Evolutionary conservation across 2,329 filamentous ascomycete species (phyloP), one percentile per base, ranked within the genome.

Genomic region (Coniochaeta pulveracea): DNA sequence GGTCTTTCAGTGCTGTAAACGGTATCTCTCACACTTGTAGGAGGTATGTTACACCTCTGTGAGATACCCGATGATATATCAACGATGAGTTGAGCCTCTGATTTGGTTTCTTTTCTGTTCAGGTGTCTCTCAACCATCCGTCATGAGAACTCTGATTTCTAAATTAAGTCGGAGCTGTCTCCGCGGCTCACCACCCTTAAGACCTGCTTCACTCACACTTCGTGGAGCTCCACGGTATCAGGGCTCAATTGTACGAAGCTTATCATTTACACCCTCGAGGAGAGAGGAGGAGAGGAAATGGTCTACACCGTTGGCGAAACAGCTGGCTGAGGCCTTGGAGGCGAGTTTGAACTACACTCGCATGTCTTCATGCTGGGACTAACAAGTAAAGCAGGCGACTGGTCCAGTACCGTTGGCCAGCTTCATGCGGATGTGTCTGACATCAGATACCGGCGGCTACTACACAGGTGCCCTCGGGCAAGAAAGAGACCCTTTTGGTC

Each of bases 351-450:
- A 22, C 10, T 4, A 3, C 6, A 21, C 14, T 14, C 10, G 18
- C 3, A 14, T 28, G 15, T 8, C 18, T 10, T 16, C 16, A 17
- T 19, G n/a, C 29, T 23, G 6, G 10, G 12, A 28, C 25, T 22
- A 4, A 19, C 11, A n/a, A 17, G 23, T 19, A 23, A 11, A 16
- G 18, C 26, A 66, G 61, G 58, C 80, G 25, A 96, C 91, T 9
- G 91, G 91, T 0, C 89, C 91, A 4, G 77, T 96, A 18, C 85
- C 91, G 1, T 72, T 98, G 39, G 88, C 91, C 5, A 80, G 85
- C 34, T 98, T 88, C 56, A 98, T 98, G 91, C 88, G 91, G 52
- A 93, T 96, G 79, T 95, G 89, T 55, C 73, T 98, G 42, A 98
- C 91, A 1, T 83, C 84, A 9, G 84, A 91, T 40, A 61, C 85